Conservation (phyloP, 306 rosid species). For the Quercus ilex region DNA sequence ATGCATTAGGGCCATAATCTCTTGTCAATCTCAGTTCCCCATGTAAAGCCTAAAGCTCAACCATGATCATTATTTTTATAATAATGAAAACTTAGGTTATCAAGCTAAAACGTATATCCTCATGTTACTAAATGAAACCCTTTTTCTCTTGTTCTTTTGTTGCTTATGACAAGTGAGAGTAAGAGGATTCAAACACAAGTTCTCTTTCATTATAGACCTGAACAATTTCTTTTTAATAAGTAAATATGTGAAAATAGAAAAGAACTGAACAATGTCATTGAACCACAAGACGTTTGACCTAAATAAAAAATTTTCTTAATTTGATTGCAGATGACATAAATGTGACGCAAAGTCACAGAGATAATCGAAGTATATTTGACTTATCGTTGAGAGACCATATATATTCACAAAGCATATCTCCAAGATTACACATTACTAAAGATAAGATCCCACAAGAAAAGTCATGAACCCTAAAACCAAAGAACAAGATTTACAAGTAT, state of each 20-base stretch:
- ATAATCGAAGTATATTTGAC: neutral
- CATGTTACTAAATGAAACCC: too few relatives aligned
- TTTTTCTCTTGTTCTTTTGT: too few relatives aligned
- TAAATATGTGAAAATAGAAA: too few relatives aligned
- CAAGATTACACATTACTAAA: slow-evolving; percentile 38
- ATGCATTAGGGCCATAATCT: too few relatives aligned
- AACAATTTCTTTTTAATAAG: too few relatives aligned
- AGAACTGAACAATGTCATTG: too few relatives aligned
- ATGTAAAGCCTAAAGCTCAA: neutral
- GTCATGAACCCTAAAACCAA: slow-evolving; percentile 40
- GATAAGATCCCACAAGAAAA: slow-evolving; percentile 37
- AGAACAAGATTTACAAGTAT: slow-evolving; percentile 62
- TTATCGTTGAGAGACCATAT: slow-evolving; percentile 36
- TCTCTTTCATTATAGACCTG: neutral
- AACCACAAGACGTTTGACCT: neutral
- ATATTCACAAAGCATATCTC: slow-evolving; percentile 57
- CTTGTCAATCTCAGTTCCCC: neutral
- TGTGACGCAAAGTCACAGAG: neutral
- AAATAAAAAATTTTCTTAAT: neutral
- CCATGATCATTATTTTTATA: too few relatives aligned
- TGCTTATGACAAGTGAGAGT: too few relatives aligned
- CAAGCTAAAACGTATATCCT: too few relatives aligned
- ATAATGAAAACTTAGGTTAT: too few relatives aligned
- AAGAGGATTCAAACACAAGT: neutral
- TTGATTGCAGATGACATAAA: neutral